phyloP scores from a whole-genome alignment of 257 asterid species.

The Ajuga chamaepitys region DNA sequence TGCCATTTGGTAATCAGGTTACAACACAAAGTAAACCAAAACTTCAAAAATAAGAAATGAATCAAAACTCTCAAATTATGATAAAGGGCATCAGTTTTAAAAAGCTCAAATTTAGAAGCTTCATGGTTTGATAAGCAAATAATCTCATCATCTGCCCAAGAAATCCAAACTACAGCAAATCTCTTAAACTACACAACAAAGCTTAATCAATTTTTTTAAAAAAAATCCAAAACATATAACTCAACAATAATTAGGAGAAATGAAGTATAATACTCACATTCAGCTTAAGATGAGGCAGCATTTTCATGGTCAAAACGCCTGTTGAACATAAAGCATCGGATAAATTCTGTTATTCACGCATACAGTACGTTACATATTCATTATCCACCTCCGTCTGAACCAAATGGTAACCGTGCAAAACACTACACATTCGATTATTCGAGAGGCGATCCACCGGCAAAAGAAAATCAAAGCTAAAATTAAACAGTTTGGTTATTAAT shows the following conservation, averaged over 20 bases:
- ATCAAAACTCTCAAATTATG: too few relatives aligned
- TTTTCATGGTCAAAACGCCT: too few relatives aligned
- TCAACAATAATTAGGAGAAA: too few relatives aligned
- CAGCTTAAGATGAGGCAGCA: too few relatives aligned
- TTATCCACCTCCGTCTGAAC: conserved; percentile 40
- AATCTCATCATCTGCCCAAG: conserved; percentile 43
- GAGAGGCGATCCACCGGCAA: conserved; percentile 16
- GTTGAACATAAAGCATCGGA: too few relatives aligned
- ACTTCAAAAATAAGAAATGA: too few relatives aligned
- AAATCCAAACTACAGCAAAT: background rate
- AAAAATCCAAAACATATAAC: background rate
- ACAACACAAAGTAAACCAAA: too few relatives aligned
- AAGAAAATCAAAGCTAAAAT: background rate
- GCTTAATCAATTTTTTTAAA: background rate
- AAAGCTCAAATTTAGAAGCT: conserved; percentile 37
- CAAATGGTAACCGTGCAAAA: conserved; percentile 7
- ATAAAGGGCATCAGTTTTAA: too few relatives aligned
- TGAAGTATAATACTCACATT: too few relatives aligned
- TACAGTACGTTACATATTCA: background rate
- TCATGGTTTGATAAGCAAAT: conserved; percentile 41
- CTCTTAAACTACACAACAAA: background rate
- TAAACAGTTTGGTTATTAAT: too few relatives aligned
- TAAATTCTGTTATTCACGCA: too few relatives aligned
- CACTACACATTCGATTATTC: conserved; percentile 16
- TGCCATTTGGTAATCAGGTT: background rate